A percentile compares a stretch with the other conserved stretches of the same genome.
Conservation (phyloP, 1,284 basidiomycete species). For the Apiotrichum akiyoshidainum region DNA sequence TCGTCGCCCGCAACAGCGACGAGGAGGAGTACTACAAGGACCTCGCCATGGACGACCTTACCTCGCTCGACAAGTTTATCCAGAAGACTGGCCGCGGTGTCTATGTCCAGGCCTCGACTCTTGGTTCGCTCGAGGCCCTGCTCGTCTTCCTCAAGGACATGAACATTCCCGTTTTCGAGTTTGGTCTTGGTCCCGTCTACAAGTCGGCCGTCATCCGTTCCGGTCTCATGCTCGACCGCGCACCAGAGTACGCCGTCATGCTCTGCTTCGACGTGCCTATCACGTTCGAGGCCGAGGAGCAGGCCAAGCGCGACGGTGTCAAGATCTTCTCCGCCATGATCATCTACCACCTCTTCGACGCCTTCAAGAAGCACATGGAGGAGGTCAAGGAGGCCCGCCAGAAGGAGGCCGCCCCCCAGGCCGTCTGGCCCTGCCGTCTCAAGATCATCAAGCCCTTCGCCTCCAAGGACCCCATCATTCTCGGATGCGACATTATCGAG, state of each 20-base stretch:
- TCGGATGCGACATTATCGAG: constrained; percentile 95
- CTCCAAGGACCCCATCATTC: constrained; percentile 95
- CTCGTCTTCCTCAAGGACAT: constrained; percentile 91
- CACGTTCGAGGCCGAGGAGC: constrained; percentile 81
- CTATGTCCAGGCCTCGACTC: constrained; percentile 95
- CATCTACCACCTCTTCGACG: constrained; percentile 98
- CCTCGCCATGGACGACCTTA: constrained; percentile 95
- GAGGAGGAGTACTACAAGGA: constrained; percentile 93
- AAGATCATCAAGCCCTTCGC: constrained; percentile 90
- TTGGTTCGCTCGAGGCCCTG: constrained; percentile 94
- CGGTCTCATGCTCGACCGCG: constrained; percentile 92
- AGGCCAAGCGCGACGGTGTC: constrained; percentile 92
- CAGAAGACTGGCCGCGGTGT: constrained; percentile 95
- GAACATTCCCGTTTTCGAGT: constrained; percentile 96
- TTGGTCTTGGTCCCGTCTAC: constrained; percentile 97
- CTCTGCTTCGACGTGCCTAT: constrained; percentile 92
- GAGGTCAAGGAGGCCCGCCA: constrained; percentile 92
- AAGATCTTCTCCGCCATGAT: constrained; percentile 81
- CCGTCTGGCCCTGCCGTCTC: constrained; percentile 94
- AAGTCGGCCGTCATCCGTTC: constrained; percentile 93
- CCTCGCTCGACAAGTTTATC: constrained; percentile 81
- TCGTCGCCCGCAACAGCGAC: constrained; percentile 89
- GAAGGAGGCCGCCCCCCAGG: constrained; percentile 85
- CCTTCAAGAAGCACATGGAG: constrained; percentile 93
- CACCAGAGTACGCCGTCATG: constrained; percentile 91